Evolutionary conservation across 1,139 yeast genomes (phyloP), one percentile per base, ranked within the genome.

Genomic region (Protomyces inouyei): DNA sequence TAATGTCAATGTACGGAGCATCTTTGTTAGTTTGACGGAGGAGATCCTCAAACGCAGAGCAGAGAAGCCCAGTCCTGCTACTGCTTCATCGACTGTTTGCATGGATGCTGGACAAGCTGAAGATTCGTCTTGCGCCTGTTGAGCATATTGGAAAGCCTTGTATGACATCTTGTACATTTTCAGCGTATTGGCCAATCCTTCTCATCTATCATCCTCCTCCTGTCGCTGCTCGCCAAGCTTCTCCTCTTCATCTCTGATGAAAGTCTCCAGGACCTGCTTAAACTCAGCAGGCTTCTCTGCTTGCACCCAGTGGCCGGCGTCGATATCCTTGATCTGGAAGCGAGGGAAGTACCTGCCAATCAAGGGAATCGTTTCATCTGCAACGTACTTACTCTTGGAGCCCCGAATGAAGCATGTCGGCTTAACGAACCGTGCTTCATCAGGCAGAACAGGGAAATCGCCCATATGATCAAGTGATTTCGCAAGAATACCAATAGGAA

Each of bases 271-370:
- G 5, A 76, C 76, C 3, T 80, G 83, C 55, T 86, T 77, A 68
- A 90, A 88, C 71, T 85, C 92, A 3, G 77, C 70, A 0, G 96
- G 95, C 69, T 86, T 84, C 71, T 89, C 96, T 66, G 88, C 83
- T 70, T 87, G 87, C 28, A 89, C 83, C 97, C 97, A 93, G 75
- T 93, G 98, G 0, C 97, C 97, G 1, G 91, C 83, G 32, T 88
- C 85, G 37, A 93, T 78, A 71, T 88, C 96, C 59, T 82, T 79
- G 12, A 88, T 76, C 67, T 83, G 88, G 72, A 91, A 91, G 56
- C 80, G 78, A 0, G 98, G 97, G 77, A 91, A 93, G 71, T 83
- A 88, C 65, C 78, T 77, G 1, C 95, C 96, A 64, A 90, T 86
- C 38, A 83, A 84, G 0, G 89, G 86, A 43, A 91, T 75, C 48